Evolutionary conservation across 129 eudicot genomes (phyloP).

Genomic region (Flaveria brownii): DNA sequence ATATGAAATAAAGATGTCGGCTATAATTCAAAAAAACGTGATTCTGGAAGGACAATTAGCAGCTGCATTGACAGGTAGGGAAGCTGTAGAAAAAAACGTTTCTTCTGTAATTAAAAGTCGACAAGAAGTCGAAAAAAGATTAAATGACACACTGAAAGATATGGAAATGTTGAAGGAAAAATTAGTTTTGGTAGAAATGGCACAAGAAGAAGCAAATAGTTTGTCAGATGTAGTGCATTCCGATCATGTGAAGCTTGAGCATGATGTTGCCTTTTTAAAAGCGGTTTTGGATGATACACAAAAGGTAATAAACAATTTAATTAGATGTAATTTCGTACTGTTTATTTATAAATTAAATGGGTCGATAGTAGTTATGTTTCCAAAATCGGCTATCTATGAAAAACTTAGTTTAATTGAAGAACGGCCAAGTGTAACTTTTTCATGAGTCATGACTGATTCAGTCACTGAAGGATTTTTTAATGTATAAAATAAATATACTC

Average conservation of each 20-base stretch:
- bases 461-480: too few relatives aligned
- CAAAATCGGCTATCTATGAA: too few relatives aligned
- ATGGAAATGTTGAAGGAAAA: constrained; percentile 79
- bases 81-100: constrained; percentile 75
- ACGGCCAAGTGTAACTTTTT: too few relatives aligned
- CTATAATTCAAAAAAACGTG: constrained; percentile 65
- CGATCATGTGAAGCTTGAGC: constrained; percentile 88
- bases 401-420: too few relatives aligned
- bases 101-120: constrained; percentile 51
- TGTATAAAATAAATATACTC: too few relatives aligned
- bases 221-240: constrained; percentile 85
- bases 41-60: constrained; percentile 81
- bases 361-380: neutral
- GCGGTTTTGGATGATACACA: constrained; percentile 96
- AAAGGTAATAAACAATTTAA: constrained; percentile 48
- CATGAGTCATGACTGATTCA: too few relatives aligned
- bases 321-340: neutral
- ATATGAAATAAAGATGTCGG: constrained; percentile 67
- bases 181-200: constrained; percentile 64
- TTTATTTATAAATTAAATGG: neutral
- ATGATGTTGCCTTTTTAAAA: constrained; percentile 89
- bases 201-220: constrained; percentile 89
- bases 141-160: constrained; percentile 62
- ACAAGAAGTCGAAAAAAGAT: constrained; percentile 70
- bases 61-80: constrained; percentile 71